Percentiles rank a stretch among this genome's conserved stretches.
These are phyloP conservation scores for Alternaria sp. DNA, from an alignment of 2,329 filamentous ascomycete genomes.

Conservation along the genomic window DNA sequence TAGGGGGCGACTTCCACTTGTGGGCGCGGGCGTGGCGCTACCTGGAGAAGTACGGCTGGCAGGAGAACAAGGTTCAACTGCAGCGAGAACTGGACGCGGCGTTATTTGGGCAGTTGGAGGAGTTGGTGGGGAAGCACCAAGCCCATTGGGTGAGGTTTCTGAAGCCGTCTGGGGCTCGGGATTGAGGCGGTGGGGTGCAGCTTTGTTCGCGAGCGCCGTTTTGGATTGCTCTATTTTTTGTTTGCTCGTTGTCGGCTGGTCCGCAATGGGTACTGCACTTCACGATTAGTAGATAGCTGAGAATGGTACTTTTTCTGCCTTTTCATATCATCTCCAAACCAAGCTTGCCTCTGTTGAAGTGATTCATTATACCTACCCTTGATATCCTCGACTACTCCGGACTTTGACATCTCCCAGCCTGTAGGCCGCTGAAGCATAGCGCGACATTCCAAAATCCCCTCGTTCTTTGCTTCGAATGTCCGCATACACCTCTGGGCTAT, in stretches of 20 bases:
- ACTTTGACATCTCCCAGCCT: neutral
- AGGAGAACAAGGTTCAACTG: neutral
- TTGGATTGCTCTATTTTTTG: neutral
- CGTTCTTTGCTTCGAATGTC: neutral
- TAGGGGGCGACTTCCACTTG: neutral
- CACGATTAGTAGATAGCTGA: neutral
- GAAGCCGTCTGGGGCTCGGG: neutral
- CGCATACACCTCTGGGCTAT: neutral
- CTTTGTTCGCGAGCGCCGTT: neutral
- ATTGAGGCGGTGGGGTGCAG: neutral
- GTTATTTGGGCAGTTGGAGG: neutral
- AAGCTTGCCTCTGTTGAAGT: neutral
- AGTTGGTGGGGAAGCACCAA: neutral
- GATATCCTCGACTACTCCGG: neutral
- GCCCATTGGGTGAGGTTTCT: neutral
- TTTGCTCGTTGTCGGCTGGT: constrained; percentile 3
- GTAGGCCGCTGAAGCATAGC: neutral
- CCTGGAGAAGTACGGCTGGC: neutral
- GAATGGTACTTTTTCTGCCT: neutral
- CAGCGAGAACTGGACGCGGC: neutral
- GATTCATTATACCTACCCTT: neutral
- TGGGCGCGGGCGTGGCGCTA: constrained; percentile 1
- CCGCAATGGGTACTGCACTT: neutral
- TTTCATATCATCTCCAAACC: neutral
- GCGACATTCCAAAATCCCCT: neutral